Evolutionary conservation across 495 filamentous ascomycete genomes (phyloP).

Genomic region (Rusavskia elegans): DNA sequence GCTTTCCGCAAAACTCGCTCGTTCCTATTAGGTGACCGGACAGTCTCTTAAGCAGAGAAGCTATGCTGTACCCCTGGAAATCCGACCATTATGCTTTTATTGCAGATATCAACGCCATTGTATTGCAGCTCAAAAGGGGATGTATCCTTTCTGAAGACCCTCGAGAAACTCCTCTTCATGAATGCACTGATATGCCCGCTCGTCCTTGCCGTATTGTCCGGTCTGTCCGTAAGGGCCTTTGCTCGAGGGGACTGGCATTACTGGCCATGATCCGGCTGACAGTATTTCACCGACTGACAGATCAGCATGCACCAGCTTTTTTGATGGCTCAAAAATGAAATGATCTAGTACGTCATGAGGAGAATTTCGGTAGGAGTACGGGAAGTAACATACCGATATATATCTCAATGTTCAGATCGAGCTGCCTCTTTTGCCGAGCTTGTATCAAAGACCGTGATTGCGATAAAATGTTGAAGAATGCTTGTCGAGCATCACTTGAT

Average conservation of each 20-base stretch:
- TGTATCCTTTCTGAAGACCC: conserved; percentile 15
- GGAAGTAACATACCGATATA: conserved; percentile 16
- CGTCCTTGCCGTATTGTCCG: conserved; percentile 32
- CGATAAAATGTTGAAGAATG: conserved; percentile 21
- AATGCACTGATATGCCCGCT: conserved; percentile 21
- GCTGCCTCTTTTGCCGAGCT: conserved; percentile 11
- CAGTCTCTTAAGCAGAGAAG: too few species aligned
- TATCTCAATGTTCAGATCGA: conserved; percentile 26
- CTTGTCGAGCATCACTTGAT: conserved; percentile 10
- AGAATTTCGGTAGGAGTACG: background rate
- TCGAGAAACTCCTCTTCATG: conserved; percentile 27
- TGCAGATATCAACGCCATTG: too few species aligned
- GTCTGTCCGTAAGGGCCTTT: conserved; percentile 31
- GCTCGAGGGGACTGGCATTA: conserved; percentile 15
- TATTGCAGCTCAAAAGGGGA: conserved; percentile 2
- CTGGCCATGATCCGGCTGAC: conserved; percentile 25
- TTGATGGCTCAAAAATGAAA: conserved; percentile 31
- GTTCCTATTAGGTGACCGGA: too few species aligned
- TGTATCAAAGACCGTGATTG: conserved; percentile 24
- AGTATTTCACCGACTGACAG: conserved; percentile 23
- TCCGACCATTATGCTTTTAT: too few species aligned
- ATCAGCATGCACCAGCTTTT: conserved; percentile 30
- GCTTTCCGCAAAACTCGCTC: too few species aligned
- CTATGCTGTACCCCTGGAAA: too few species aligned
- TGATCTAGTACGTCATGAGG: conserved; percentile 2